These are phyloP conservation scores for Entomortierella parvispora DNA, from an alignment of 192 early-diverging fungal species.

Conservation along the genomic window DNA sequence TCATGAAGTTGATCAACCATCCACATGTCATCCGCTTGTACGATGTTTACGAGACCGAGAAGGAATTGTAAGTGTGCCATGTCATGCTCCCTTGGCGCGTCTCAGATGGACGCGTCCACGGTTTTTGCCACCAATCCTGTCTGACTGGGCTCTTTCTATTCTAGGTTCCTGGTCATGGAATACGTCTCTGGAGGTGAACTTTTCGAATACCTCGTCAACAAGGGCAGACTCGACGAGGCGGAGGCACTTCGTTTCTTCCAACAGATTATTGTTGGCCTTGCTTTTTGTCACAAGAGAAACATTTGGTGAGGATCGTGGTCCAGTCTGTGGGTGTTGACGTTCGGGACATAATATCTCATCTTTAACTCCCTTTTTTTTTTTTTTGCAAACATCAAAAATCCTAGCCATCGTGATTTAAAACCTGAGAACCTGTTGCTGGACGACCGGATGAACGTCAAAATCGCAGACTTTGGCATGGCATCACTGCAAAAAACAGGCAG, in stretches of 20 bases:
- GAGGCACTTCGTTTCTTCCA: slow-evolving; percentile 63
- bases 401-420: slow-evolving; percentile 75
- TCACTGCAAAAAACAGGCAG: slow-evolving; percentile 59
- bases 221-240: slow-evolving; percentile 52
- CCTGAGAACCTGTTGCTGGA: slow-evolving; percentile 66
- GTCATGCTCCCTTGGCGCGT: not conserved
- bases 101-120: not conserved
- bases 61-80: slow-evolving; percentile 34
- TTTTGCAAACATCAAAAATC: not conserved
- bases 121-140: slow-evolving; percentile 10
- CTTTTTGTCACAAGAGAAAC: slow-evolving; percentile 71
- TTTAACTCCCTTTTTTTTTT: not conserved
- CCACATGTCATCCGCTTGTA: slow-evolving; percentile 61
- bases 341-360: not conserved
- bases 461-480: slow-evolving; percentile 76
- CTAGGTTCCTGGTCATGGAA: slow-evolving; percentile 69
- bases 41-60: slow-evolving; percentile 62
- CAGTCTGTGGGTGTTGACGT: too few relatives aligned
- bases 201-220: slow-evolving; percentile 77
- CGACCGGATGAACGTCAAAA: slow-evolving; percentile 61
- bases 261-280: slow-evolving; percentile 64
- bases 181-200: slow-evolving; percentile 79
- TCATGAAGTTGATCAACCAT: slow-evolving; percentile 65
- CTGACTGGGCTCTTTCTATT: not conserved
- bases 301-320: slow-evolving; percentile 45